Evolutionary conservation across 805 yeast genomes (phyloP), one percentile per base, ranked within the genome.

Genomic region (Yamadazyma ubonensis): DNA sequence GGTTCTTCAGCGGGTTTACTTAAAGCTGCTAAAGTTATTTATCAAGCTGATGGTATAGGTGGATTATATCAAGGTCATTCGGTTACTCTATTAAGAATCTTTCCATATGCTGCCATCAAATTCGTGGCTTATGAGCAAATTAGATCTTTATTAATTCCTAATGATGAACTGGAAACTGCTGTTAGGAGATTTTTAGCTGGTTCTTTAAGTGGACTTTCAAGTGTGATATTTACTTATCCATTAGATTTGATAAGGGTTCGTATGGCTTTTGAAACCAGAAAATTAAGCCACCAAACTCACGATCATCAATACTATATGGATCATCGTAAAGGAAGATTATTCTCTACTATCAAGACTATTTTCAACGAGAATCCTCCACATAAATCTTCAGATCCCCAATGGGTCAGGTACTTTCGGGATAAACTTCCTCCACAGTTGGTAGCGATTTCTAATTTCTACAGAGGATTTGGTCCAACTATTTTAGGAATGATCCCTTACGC

Each of bases 401-500:
- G 73, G 72, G 50, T 71, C 46, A 52, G 54, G 42, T 50, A 49
- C 52, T 45, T 58, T 61, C 50, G 74, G 39, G 46, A 52, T 46
- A 49, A 57, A 39, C 53, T 57, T 37, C 64, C 78, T 32, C 47
- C 49, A 43, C 38, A 50, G 11, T 33, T 67, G 3, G 53, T 63
- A 6, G 60, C 74, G 5, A 42, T 76, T 9, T 64, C 77, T 38
- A 91, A 90, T 65, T 93, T 90, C 60, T 93, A 91, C 64, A 73
- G 97, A 42, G 99, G 99, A 2, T 93, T 91, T 61, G 77, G 85
- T 6, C 96, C 99, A 14, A 93, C 99, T 0, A 81, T 93, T 32
- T 53, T 90, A 29, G 99, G 99, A 8, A 90, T 93, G 95, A 73
- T 93, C 16, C 99, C 99, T 1, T 93, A 93, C 58, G 99, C 99